Conservation (phyloP, 1,284 basidiomycete genomes). For the Apiotrichum gamsii region DNA sequence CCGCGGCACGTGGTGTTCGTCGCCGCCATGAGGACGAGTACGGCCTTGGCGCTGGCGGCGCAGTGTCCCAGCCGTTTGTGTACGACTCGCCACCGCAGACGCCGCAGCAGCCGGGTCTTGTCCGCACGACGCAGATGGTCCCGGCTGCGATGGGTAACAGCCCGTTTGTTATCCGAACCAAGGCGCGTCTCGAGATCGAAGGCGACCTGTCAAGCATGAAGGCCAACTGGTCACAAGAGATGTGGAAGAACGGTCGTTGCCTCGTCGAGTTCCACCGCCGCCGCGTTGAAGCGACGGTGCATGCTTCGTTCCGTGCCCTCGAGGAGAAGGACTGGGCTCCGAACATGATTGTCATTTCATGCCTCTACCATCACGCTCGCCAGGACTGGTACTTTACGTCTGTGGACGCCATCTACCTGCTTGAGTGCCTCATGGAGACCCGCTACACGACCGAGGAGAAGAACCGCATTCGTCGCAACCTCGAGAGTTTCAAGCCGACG, state of each 20-base stretch:
- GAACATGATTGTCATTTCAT: constrained; percentile 58
- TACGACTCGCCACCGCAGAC: constrained; percentile 23
- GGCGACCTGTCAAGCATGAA: constrained; percentile 52
- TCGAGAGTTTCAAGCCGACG: constrained; percentile 84
- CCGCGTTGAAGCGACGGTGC: constrained; percentile 51
- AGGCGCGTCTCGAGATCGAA: constrained; percentile 45
- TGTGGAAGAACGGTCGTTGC: constrained; percentile 50
- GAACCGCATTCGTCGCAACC: constrained; percentile 87
- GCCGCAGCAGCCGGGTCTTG: constrained; percentile 18
- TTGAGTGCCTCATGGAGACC: constrained; percentile 77
- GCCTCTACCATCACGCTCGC: constrained; percentile 77
- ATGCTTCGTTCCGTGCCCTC: constrained; percentile 50
- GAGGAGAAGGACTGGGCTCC: constrained; percentile 47
- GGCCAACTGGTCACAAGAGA: constrained; percentile 52
- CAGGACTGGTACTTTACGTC: constrained; percentile 82
- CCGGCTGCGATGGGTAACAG: constrained; percentile 16
- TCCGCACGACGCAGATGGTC: constrained; percentile 38
- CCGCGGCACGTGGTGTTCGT: background rate
- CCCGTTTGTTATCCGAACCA: constrained; percentile 21
- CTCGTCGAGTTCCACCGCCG: constrained; percentile 53
- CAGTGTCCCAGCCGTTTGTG: constrained; percentile 13
- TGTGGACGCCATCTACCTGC: constrained; percentile 87
- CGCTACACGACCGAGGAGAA: constrained; percentile 91
- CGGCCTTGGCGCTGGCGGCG: constrained; percentile 1
- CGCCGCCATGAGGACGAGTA: constrained; percentile 5